A percentile compares a stretch with the other conserved stretches of the same genome.
Conservation (phyloP, 805 yeast species). For the Sporopachydermia lactativora region DNA sequence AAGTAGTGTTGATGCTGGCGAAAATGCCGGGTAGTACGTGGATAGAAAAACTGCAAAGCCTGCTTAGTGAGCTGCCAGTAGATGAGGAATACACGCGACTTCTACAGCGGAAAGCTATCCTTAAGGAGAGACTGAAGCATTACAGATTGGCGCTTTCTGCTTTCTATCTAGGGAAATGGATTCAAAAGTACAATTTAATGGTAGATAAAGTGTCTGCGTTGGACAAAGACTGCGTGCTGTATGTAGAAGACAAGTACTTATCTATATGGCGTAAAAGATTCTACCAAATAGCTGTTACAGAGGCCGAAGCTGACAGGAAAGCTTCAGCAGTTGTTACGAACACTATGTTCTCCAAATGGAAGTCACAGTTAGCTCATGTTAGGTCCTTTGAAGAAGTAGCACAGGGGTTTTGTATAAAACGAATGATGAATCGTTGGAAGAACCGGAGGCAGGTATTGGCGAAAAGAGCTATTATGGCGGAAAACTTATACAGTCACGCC, state of each 20-base stretch:
- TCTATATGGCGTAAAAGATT: too few relatives aligned
- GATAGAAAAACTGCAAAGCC: neutral
- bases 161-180: constrained; percentile 1
- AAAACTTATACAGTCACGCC: too few relatives aligned
- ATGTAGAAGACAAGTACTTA: neutral
- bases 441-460: too few relatives aligned
- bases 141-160: neutral
- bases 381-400: too few relatives aligned
- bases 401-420: too few relatives aligned
- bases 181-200: neutral
- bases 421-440: too few relatives aligned
- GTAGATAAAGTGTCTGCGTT: neutral
- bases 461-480: too few relatives aligned
- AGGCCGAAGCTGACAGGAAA: too few relatives aligned
- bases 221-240: neutral
- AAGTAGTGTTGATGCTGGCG: neutral
- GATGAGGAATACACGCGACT: neutral
- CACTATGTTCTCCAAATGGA: too few relatives aligned
- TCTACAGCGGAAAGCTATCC: neutral
- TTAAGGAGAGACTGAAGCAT: neutral
- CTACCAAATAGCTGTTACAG: too few relatives aligned
- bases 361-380: too few relatives aligned
- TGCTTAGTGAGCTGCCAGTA: neutral
- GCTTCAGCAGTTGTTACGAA: too few relatives aligned
- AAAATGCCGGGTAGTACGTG: neutral